Percentiles rank a stretch among this genome's conserved stretches.
Evolutionary conservation across 2,329 filamentous ascomycete genomes (phyloP).

Genomic region (Diplodia seriata): DNA sequence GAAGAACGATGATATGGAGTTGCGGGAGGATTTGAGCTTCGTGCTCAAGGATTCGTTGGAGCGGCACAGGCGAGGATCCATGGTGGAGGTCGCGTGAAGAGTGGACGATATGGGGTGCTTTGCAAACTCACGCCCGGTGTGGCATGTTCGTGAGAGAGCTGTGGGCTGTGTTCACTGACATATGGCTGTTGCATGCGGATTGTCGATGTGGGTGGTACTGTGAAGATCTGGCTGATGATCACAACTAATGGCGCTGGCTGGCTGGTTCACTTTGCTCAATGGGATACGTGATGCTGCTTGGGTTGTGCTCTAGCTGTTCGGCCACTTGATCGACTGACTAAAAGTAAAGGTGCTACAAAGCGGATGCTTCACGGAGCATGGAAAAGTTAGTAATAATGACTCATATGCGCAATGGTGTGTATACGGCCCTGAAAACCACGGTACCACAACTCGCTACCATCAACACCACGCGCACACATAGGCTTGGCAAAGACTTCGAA

Average conservation of each 20-base stretch:
- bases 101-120: neutral
- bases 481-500: no score
- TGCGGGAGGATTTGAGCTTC: conserved; percentile 17
- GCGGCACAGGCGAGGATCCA: neutral
- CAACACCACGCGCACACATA: neutral
- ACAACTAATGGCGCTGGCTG: neutral
- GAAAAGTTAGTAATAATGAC: neutral
- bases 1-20: neutral
- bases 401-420: no score
- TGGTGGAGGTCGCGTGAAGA: neutral
- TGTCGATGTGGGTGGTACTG: neutral
- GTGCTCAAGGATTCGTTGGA: neutral
- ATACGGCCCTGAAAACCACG: no score
- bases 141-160: neutral
- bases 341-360: neutral
- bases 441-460: neutral
- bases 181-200: neutral
- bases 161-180: neutral
- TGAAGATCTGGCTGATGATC: neutral
- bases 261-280: neutral
- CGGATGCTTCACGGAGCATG: neutral
- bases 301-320: neutral
- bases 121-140: neutral
- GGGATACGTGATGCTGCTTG: neutral
- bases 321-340: neutral